phyloP scores from a whole-genome alignment of 2,329 filamentous ascomycete species.

The Cladosporium halotolerans region DNA sequence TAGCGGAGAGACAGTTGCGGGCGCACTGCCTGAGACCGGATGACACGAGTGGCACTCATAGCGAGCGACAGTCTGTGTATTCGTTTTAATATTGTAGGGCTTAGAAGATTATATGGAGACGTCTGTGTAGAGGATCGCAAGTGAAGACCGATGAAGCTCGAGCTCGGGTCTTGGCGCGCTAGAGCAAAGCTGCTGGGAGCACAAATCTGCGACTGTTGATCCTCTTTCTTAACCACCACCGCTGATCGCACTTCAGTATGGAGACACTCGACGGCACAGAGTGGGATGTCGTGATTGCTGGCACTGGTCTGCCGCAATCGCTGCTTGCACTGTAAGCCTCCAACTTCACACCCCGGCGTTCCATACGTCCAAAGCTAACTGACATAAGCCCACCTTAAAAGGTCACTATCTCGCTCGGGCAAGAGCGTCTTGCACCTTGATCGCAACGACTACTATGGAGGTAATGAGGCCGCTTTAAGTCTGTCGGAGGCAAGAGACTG shows the following conservation, averaged over 20 bases:
- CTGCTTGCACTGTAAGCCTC: constrained; percentile 47
- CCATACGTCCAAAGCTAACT: constrained; percentile 50
- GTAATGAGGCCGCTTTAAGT: constrained; percentile 76
- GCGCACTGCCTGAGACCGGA: constrained; percentile 14
- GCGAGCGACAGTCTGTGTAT: no score
- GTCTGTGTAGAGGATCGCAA: neutral
- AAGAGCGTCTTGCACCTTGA: constrained; percentile 91
- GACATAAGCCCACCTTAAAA: constrained; percentile 57
- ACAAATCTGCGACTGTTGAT: constrained; percentile 3
- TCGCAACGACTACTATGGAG: constrained; percentile 81
- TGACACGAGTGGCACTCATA: constrained; percentile 11
- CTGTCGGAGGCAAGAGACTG: constrained; percentile 75
- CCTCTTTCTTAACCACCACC: constrained; percentile 8
- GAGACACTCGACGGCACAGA: constrained; percentile 45
- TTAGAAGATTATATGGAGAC: neutral
- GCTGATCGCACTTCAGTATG: constrained; percentile 25
- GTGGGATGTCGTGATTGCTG: constrained; percentile 49
- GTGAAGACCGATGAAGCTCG: neutral
- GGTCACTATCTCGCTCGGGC: constrained; percentile 83
- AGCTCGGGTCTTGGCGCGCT: neutral
- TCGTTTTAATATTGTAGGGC: no score
- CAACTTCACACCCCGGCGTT: constrained; percentile 11
- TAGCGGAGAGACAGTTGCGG: constrained; percentile 25
- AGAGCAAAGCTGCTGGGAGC: neutral
- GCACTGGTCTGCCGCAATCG: constrained; percentile 48